Base-by-base conservation (phyloP, 148 eudicot genomes). In the Rheum nobile region DNA sequence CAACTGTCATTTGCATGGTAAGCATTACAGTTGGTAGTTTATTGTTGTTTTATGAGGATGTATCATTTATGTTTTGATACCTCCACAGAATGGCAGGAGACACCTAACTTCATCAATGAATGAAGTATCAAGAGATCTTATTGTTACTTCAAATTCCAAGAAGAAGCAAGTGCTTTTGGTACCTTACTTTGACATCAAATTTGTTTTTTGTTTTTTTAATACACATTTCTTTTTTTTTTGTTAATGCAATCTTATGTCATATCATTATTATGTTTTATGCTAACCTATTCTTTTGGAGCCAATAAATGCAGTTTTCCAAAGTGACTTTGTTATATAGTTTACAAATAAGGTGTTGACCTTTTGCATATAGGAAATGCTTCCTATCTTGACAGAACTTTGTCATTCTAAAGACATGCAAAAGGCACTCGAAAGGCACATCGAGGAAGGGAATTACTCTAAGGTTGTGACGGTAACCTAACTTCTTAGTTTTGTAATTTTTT, bases 1-100 rank as follows among this genome's bases (percentile, higher is more conserved):
- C 98, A 73, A 90, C 90, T 78, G 91, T 95, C 68, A 91, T 95
- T 74, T 95, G 98, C 89, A 95, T 88, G 96, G 98, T 91, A 90
- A 78, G 85, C 80, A 78, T 65, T 26, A 71, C 16, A 75, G 39
- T 24, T 57, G 67, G 2, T 57, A 26, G 3, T 59, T 59, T 59
- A 4, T 2, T 59, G 2, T 26, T 59, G 6, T 32, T 65, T 57
- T 4, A 16, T 14, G 14, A 65, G 39, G 39, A 65, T 65, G 8
- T 32, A 39, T 39, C 32, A 71, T 39, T 32, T 38, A 0, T n/a
- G 28, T 10, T 71, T 21, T 71, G 72, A 50, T 26, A 71, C 50
- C 31, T 83, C 78, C 74, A 76, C 94, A 95, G 99, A 95, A 95
- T 83, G 99, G 99, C 48, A 81, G 96, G 78, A 86, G 99, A 76